Base-by-base conservation (phyloP, 208 protist genomes). In the Kentomonas sorsogonicus region DNA sequence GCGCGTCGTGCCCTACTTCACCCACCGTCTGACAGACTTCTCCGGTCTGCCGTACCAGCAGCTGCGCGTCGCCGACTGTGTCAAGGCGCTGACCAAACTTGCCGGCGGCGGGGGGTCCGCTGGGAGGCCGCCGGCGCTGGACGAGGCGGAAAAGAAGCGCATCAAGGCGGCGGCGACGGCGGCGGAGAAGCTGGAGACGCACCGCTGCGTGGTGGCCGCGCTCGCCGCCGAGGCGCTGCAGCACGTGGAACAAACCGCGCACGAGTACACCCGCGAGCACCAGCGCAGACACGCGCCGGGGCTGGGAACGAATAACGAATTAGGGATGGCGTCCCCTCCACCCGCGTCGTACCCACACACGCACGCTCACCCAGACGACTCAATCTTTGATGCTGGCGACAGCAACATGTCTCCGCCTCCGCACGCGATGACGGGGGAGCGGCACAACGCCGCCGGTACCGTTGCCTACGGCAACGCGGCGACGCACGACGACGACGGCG, bases 31-130 rank as follows among this genome's bases (percentile, higher is more conserved):
- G 1, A 40, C 60, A 46, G 64, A 76, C 26, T 69, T 94, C 38
- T 91, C 83, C n/a, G 69, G 69, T 20, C 60, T 89, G 23, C 67
- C 76, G 25, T 94, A 91, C 69, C 63, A 71, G 23, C 75, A 60
- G 11, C 25, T 79, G n/a, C 67, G 69, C 3, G 64, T 59, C 0
- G 62, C 66, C 3, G 75, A 86, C 39, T 36, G 81, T 25, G 43
- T 26, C 16, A 80, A 22, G 58, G 31, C 2, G 33, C 23, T 22
- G 41, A 3, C 26, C 10, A 13, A 50, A 5, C 9, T 5, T 30
- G 16, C 5, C 16, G 30, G 20, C 20, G 63, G 61, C 40, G 63
- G 63, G 23, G 55, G 46, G 2, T 11, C 53, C 1, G 43, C 20
- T 30, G 2, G 43, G 48, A 25, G n/a, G 57, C 15, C 20, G 31